Evolutionary conservation across 805 yeast genomes (phyloP).

Genomic region (Teunomyces cretensis): DNA sequence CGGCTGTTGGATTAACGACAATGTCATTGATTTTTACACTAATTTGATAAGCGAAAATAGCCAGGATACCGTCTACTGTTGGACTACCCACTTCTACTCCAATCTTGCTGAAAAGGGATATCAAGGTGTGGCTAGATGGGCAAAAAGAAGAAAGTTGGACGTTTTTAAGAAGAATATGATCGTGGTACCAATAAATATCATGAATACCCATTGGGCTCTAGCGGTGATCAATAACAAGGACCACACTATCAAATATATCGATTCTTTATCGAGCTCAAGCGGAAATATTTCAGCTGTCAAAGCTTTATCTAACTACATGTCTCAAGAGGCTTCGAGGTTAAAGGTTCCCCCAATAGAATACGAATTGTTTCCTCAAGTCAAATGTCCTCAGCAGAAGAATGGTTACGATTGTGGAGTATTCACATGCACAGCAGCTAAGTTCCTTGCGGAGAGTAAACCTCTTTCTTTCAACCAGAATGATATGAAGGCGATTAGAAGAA

Average conservation of each 20-base stretch:
- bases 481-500: constrained; percentile 63
- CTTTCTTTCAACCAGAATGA: constrained; percentile 64
- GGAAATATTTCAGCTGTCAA: constrained; percentile 45
- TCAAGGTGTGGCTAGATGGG: constrained; percentile 79
- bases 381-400: constrained; percentile 80
- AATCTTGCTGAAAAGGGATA: constrained; percentile 73
- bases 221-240: constrained; percentile 69
- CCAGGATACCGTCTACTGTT: constrained; percentile 52
- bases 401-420: constrained; percentile 97
- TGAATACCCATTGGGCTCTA: constrained; percentile 88
- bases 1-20: constrained; percentile 86
- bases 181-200: constrained; percentile 82
- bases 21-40: constrained; percentile 80
- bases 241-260: constrained; percentile 66
- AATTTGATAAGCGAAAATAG: constrained; percentile 47
- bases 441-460: constrained; percentile 49
- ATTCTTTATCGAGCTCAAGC: constrained; percentile 57
- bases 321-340: constrained; percentile 61
- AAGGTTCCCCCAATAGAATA: constrained; percentile 20
- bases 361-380: constrained; percentile 21
- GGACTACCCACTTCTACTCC: constrained; percentile 87
- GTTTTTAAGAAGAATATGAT: constrained; percentile 64
- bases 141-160: constrained; percentile 68
- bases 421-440: constrained; percentile 74
- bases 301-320: constrained; percentile 59